phyloP scores from a whole-genome alignment of 2,329 filamentous ascomycete genomes.

The Chaetomiaceae sp. region DNA sequence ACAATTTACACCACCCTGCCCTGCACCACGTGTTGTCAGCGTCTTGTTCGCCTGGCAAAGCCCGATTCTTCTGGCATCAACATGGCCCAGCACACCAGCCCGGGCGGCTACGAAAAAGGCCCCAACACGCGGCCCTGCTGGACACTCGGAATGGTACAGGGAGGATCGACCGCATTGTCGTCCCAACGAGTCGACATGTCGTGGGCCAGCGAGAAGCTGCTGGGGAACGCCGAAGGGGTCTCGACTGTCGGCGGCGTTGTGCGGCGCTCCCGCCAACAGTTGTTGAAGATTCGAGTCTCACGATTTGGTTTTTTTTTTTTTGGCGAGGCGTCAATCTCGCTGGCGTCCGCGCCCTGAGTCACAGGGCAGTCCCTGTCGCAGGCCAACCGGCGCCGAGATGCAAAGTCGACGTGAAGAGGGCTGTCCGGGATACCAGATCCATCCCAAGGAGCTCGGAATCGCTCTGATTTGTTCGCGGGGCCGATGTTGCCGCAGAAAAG shows the following conservation, averaged over 20 bases:
- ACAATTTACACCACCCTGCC: slow-evolving; percentile 21
- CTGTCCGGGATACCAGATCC: slow-evolving; percentile 17
- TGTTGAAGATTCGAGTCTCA: too few relatives aligned
- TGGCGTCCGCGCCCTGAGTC: slow-evolving; percentile 7
- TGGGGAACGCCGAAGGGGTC: too few relatives aligned
- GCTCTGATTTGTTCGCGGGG: slow-evolving; percentile 21
- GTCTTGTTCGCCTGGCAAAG: slow-evolving; percentile 22
- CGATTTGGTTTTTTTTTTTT: too few relatives aligned
- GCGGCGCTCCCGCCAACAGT: too few relatives aligned
- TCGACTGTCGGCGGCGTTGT: too few relatives aligned
- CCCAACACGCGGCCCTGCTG: neutral
- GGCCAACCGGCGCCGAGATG: slow-evolving; percentile 18
- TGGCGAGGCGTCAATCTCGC: slow-evolving; percentile 1
- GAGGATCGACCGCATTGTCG: neutral
- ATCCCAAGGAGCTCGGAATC: slow-evolving; percentile 11
- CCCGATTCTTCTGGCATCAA: slow-evolving; percentile 24
- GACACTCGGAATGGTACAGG: neutral
- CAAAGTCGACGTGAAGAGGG: slow-evolving; percentile 11
- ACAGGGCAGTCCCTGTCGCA: slow-evolving; percentile 7
- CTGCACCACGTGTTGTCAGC: slow-evolving; percentile 18
- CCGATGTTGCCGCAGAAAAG: slow-evolving; percentile 14
- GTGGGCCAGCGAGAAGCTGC: neutral
- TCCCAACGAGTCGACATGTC: neutral
- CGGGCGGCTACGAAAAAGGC: neutral
- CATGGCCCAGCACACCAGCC: slow-evolving; percentile 10